Base-by-base conservation (phyloP, 306 rosid species). In the Citrullus colocynthis region DNA sequence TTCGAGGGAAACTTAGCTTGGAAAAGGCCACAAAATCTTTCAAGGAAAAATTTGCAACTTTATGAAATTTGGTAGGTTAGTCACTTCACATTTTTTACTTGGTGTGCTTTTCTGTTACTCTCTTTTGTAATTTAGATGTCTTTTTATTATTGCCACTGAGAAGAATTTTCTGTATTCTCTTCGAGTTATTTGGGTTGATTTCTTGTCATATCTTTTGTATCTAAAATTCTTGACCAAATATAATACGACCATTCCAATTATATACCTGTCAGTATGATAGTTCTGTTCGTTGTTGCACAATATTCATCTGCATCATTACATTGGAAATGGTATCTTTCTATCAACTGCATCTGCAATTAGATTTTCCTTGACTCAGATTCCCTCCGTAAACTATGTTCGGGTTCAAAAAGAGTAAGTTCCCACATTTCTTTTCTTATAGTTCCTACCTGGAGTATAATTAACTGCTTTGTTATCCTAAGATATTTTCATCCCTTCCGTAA, bases 361-460 rank as follows among this genome's bases (percentile, higher is more conserved):
- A 83, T 82, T 87, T 85, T 63, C 51, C 90, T 91, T 91, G 82
- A 91, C 90, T 32, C 64, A 71, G 58, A 56, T 39, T 58, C 56
- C 63, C 86, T 76, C 36, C 52, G 42, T 74, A 78, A 84, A 66
- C 80, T 85, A 60, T 36, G 49, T 36, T 63, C 32, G 84, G 56
- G 58, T 30, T 75, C 52, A 36, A 66, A 88, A 76, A 89, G 93
- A 87, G 96, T 92, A 90, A 7, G 91, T 64, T 78, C 78, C 81
- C 58, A 75, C 60, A 41, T 78, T 51, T 71, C 63, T 78, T 39
- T n/a, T 17, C 73, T 65, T 18, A 37, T 34, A 18, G 9, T 67
- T 18, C 18, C 32, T 41, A 39, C 51, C 6, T 66, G 7, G 41
- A 45, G 17, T 70, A 44, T 49, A 45, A 70, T 70, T 44, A 70